phyloP scores from a whole-genome alignment of 495 filamentous ascomycete genomes.

The Aspergillus hancockii region DNA sequence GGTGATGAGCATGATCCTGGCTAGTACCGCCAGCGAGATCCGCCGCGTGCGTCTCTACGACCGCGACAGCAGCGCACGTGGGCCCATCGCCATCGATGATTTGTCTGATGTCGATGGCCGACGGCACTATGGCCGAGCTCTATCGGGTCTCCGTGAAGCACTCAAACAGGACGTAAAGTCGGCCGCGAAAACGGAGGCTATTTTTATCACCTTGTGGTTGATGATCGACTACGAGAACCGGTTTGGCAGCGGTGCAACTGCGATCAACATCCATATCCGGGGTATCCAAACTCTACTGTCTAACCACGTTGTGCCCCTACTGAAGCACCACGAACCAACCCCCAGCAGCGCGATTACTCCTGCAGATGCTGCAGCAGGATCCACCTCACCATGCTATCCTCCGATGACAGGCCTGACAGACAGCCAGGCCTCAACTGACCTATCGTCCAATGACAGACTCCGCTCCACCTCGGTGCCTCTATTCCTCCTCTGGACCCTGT shows the following conservation, averaged over 20 bases:
- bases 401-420: no score
- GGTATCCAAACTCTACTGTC: conserved; percentile 32
- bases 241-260: conserved; percentile 32
- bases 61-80: conserved; percentile 11
- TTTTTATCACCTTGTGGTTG: conserved; percentile 38
- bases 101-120: conserved; percentile 24
- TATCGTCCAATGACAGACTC: conserved; percentile 10
- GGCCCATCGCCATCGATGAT: conserved; percentile 13
- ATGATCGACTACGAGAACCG: conserved; percentile 41
- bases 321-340: conserved; percentile 13
- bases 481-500: conserved; percentile 37
- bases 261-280: conserved; percentile 36
- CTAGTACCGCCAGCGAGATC: conserved; percentile 33
- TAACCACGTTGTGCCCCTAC: conserved; percentile 34
- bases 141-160: conserved; percentile 32
- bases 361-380: no score
- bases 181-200: conserved; percentile 30
- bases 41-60: conserved; percentile 27
- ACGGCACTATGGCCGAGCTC: conserved; percentile 33
- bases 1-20: conserved; percentile 40
- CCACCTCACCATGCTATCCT: no score
- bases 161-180: conserved; percentile 31
- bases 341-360: neutral
- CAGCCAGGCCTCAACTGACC: neutral
- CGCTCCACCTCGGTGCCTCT: conserved; percentile 31